phyloP scores from a whole-genome alignment of 2,329 filamentous ascomycete species.

The Colletotrichum abscissum region DNA sequence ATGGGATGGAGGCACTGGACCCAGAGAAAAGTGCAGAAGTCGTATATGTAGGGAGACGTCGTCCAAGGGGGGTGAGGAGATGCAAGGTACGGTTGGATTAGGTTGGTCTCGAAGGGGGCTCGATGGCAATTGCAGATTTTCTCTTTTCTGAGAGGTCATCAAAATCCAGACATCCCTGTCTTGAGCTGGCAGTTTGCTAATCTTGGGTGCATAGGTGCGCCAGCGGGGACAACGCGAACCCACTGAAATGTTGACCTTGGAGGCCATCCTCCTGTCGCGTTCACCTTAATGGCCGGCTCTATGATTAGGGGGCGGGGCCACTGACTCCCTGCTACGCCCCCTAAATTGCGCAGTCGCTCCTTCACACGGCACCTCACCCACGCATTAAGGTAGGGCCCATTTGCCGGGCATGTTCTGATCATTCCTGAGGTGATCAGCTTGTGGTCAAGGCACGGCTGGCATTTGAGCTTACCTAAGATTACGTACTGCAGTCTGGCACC shows the following conservation, averaged over 20 bases:
- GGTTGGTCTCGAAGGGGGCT: constrained; percentile 18
- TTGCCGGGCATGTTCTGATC: neutral
- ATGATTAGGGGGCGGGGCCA: constrained; percentile 23
- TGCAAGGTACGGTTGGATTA: constrained; percentile 12
- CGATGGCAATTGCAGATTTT: constrained; percentile 33
- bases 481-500: neutral
- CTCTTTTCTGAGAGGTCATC: constrained; percentile 24
- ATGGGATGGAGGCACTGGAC: constrained; percentile 19
- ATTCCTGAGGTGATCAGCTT: neutral
- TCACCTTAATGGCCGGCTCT: constrained; percentile 25
- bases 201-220: constrained; percentile 29
- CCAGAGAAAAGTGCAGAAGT: constrained; percentile 7
- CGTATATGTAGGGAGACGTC: constrained; percentile 29
- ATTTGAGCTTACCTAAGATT: neutral
- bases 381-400: neutral
- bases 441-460: neutral
- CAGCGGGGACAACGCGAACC: constrained; percentile 27
- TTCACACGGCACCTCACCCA: neutral
- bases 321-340: constrained; percentile 19
- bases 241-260: constrained; percentile 21
- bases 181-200: constrained; percentile 31
- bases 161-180: constrained; percentile 28
- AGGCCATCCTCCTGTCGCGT: constrained; percentile 15
- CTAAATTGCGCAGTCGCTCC: constrained; percentile 12
- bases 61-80: constrained; percentile 15